Conservation (phyloP, 1,139 yeast species). For the Suhomyces bribrorum region DNA sequence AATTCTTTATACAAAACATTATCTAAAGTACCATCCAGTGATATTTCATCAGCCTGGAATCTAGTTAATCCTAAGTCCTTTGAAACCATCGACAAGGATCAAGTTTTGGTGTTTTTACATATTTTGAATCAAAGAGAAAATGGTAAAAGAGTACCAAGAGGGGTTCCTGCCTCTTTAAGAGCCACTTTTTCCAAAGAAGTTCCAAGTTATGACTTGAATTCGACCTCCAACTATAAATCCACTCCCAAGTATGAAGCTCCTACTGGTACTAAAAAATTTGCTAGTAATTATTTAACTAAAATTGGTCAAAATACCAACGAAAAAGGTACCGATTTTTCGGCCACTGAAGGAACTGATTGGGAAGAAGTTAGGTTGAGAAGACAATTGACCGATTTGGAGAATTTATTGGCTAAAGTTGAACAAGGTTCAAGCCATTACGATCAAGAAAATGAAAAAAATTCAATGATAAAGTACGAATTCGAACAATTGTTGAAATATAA, state of each 20-base stretch:
- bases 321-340: slow-evolving; percentile 72
- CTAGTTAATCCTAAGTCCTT: slow-evolving; percentile 86
- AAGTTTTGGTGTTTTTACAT: slow-evolving; percentile 84
- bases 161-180: slow-evolving; percentile 90
- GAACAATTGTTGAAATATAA: slow-evolving; percentile 81
- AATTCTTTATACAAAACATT: slow-evolving; percentile 69
- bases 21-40: slow-evolving; percentile 74
- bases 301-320: slow-evolving; percentile 50
- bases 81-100: slow-evolving; percentile 91
- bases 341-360: slow-evolving; percentile 79
- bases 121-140: slow-evolving; percentile 86
- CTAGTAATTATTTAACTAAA: slow-evolving; percentile 41
- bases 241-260: slow-evolving; percentile 21
- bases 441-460: slow-evolving; percentile 33
- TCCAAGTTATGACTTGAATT: slow-evolving; percentile 69
- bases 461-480: slow-evolving; percentile 63
- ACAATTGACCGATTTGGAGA: slow-evolving; percentile 73
- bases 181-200: slow-evolving; percentile 88
- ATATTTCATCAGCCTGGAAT: slow-evolving; percentile 93
- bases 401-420: slow-evolving; percentile 60
- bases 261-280: slow-evolving; percentile 31
- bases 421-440: slow-evolving; percentile 39
- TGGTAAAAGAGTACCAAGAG: slow-evolving; percentile 84
- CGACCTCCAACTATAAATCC: slow-evolving; percentile 14
- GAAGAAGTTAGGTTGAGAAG: slow-evolving; percentile 83